Percentiles rank a stretch among this genome's conserved stretches.
Conservation (phyloP, 2,329 filamentous ascomycete genomes). For the Aspergillus melleus region DNA sequence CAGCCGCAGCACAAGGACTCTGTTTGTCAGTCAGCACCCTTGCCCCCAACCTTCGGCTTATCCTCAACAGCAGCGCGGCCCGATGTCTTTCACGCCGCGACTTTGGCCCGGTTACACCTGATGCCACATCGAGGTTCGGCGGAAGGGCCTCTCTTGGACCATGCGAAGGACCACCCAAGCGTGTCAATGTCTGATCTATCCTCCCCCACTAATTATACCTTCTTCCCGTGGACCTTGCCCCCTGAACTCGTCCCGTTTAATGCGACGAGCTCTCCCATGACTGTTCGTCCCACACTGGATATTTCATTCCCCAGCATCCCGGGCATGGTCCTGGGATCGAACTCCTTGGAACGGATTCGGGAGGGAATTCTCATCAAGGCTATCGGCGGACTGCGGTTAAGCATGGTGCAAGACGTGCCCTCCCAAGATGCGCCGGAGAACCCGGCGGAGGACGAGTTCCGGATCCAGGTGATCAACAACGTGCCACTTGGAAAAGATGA, state of each 20-base stretch:
- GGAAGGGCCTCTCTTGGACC: constrained; percentile 58
- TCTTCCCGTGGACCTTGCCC: constrained; percentile 93
- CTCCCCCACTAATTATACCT: constrained; percentile 74
- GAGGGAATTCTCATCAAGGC: constrained; percentile 63
- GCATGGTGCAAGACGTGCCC: constrained; percentile 50
- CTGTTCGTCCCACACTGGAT: constrained; percentile 69
- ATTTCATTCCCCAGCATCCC: constrained; percentile 63
- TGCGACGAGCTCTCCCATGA: constrained; percentile 73
- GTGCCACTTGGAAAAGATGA: constrained; percentile 84
- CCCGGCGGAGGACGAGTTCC: constrained; percentile 38
- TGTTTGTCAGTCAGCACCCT: constrained; percentile 66
- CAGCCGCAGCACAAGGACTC: constrained; percentile 36
- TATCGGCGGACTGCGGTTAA: constrained; percentile 58
- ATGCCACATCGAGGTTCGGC: constrained; percentile 62
- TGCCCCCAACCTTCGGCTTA: constrained; percentile 64
- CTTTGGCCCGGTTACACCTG: constrained; percentile 76
- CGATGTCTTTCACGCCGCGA: constrained; percentile 87
- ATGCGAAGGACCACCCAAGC: constrained; percentile 55
- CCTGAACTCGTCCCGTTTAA: constrained; percentile 70
- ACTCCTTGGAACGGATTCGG: constrained; percentile 56
- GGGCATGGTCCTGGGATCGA: constrained; percentile 48
- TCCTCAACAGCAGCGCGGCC: constrained; percentile 76
- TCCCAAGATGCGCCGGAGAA: constrained; percentile 19
- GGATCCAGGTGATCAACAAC: constrained; percentile 76
- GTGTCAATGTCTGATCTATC: constrained; percentile 55